These are phyloP conservation scores for Fusarium sp. DNA, from an alignment of 2,329 filamentous ascomycete genomes.

Conservation along the genomic window DNA sequence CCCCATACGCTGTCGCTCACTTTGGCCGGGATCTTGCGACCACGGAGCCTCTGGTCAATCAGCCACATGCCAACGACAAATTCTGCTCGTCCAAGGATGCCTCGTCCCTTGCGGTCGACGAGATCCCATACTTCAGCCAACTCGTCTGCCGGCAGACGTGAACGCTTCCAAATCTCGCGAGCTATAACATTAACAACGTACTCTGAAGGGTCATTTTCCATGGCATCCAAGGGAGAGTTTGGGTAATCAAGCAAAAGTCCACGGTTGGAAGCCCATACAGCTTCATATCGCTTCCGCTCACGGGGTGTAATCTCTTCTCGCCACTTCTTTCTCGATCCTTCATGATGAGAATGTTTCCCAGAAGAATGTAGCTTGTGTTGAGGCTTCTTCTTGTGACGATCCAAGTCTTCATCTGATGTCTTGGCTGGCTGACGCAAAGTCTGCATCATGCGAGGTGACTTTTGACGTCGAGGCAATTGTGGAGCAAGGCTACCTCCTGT, in stretches of 20 bases:
- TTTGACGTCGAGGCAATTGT: constrained; percentile 57
- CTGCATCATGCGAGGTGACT: constrained; percentile 68
- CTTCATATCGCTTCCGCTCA: constrained; percentile 85
- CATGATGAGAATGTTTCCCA: constrained; percentile 78
- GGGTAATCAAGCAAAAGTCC: constrained; percentile 62
- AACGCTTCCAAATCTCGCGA: constrained; percentile 80
- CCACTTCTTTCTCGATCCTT: constrained; percentile 81
- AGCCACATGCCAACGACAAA: constrained; percentile 89
- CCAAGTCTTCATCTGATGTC: constrained; percentile 65
- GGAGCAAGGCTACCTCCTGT: constrained; percentile 52
- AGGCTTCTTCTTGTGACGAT: constrained; percentile 61
- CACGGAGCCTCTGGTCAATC: constrained; percentile 83
- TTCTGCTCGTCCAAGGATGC: constrained; percentile 73
- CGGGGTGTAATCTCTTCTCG: constrained; percentile 77
- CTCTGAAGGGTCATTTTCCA: constrained; percentile 52
- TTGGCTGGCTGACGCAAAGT: constrained; percentile 72
- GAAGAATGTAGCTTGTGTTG: constrained; percentile 63
- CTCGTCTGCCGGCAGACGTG: constrained; percentile 74
- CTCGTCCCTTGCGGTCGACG: constrained; percentile 69
- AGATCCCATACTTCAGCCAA: constrained; percentile 83
- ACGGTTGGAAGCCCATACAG: constrained; percentile 85
- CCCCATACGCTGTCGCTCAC: constrained; percentile 82
- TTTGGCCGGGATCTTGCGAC: constrained; percentile 78
- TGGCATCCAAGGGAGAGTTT: constrained; percentile 32
- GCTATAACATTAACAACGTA: constrained; percentile 76